These are phyloP conservation scores for Bipolaris oryzae DNA, from an alignment of 2,329 filamentous ascomycete species.

Conservation along the genomic window DNA sequence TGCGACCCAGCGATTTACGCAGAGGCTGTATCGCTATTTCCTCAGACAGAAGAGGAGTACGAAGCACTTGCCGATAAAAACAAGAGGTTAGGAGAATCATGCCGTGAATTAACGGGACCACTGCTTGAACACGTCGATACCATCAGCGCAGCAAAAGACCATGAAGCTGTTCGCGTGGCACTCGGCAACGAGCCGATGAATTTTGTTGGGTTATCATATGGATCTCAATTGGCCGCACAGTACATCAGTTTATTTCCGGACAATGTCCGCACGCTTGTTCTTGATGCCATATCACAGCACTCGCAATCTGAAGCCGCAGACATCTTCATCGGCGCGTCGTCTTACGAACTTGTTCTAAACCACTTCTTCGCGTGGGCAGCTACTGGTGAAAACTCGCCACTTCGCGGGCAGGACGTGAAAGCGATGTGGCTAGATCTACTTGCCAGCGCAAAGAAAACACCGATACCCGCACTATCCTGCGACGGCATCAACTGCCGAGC, in stretches of 20 bases:
- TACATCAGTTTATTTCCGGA: slow-evolving; percentile 55
- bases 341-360: slow-evolving; percentile 47
- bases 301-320: slow-evolving; percentile 45
- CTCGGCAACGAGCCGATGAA: slow-evolving; percentile 48
- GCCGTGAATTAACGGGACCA: slow-evolving; percentile 48
- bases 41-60: slow-evolving; percentile 48
- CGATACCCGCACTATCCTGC: slow-evolving; percentile 49
- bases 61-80: slow-evolving; percentile 50
- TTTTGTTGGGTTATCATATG: slow-evolving; percentile 55
- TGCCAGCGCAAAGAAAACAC: slow-evolving; percentile 35
- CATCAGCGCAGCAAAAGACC: slow-evolving; percentile 39
- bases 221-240: slow-evolving; percentile 52
- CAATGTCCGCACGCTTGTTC: slow-evolving; percentile 50
- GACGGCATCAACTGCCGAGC: slow-evolving; percentile 21
- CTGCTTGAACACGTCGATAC: slow-evolving; percentile 54
- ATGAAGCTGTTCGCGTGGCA: slow-evolving; percentile 44
- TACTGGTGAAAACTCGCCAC: slow-evolving; percentile 34
- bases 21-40: slow-evolving; percentile 46
- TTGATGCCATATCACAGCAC: slow-evolving; percentile 56
- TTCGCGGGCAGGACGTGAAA: slow-evolving; percentile 36
- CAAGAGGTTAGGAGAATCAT: slow-evolving; percentile 50
- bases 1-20: slow-evolving; percentile 50
- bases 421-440: slow-evolving; percentile 31
- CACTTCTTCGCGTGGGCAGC: slow-evolving; percentile 50
- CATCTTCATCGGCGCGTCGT: slow-evolving; percentile 44